Evolutionary conservation across 306 rosid species (phyloP).

Genomic region (Vachellia pachyceras): DNA sequence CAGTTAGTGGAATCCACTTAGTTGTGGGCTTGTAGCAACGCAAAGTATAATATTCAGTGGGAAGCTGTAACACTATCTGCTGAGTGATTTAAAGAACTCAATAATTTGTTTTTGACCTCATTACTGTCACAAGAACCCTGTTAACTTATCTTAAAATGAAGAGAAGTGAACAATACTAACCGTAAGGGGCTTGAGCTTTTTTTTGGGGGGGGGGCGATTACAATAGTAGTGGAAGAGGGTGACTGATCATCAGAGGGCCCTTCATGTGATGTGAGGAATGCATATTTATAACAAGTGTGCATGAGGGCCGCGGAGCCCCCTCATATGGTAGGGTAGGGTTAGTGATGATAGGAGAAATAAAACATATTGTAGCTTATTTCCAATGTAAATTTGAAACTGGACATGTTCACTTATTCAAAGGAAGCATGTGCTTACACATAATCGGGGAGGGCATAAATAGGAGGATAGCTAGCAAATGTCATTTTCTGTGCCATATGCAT

Average conservation of each 20-base stretch:
- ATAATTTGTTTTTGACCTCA: slow-evolving; percentile 20
- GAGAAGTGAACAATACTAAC: slow-evolving; percentile 14
- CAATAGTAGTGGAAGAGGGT: slow-evolving; percentile 52
- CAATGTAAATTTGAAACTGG: slow-evolving; percentile 63
- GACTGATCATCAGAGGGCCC: slow-evolving; percentile 54
- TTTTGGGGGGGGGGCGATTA: slow-evolving; percentile 32
- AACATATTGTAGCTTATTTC: slow-evolving; percentile 46
- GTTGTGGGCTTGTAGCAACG: slow-evolving; percentile 26
- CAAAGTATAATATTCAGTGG: slow-evolving; percentile 14
- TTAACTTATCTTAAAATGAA: slow-evolving; percentile 25
- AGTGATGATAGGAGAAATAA: slow-evolving; percentile 44
- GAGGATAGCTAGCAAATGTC: slow-evolving; percentile 76
- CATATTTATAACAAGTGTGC: slow-evolving; percentile 49
- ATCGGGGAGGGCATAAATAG: slow-evolving; percentile 67
- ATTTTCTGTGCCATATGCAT: slow-evolving; percentile 68
- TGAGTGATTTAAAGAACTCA: not conserved
- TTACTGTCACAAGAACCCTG: slow-evolving; percentile 32
- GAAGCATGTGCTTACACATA: slow-evolving; percentile 71
- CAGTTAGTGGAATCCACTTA: not conserved
- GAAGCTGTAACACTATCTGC: slow-evolving; percentile 1
- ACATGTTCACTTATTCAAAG: slow-evolving; percentile 76
- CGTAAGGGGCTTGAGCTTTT: too few species aligned
- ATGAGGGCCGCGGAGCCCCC: slow-evolving; percentile 39
- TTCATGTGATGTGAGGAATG: slow-evolving; percentile 53
- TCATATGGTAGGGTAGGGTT: slow-evolving; percentile 73